Evolutionary conservation across 805 yeast species (phyloP), one percentile per base, ranked within the genome.

Genomic region (Suhomyces sp.): DNA sequence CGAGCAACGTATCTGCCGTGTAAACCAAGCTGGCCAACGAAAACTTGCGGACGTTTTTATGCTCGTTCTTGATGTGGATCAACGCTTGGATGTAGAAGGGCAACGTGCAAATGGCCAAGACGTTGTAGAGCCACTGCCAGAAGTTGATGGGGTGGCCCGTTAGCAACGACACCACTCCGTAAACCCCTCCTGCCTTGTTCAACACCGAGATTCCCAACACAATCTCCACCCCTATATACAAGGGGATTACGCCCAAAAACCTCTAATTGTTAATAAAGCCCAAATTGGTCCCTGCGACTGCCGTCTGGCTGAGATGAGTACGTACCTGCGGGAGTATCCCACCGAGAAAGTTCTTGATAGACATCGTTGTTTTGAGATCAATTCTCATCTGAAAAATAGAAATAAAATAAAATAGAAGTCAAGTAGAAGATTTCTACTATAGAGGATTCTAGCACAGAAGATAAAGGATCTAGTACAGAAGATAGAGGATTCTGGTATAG

Each of bases 131-230:
- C 94, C 97, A 88, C 65, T 93, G 97, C 72, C 88, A 73, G 55
- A 85, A 81, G 54, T 84, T 85, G 51, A 92, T 77, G 2, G 94
- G 94, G 64, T 92, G 97, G 1, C 97, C 94, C 0, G 97, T 92
- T 63, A 93, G 80, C 24, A 93, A 68, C 0, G 97, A 91, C 22
- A 91, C 73, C 35, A 93, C 74, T 27, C 97, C 99, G 68, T 87
- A 93, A 19, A 85, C 76, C 8, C 98, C 97, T 54, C 96, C 85
- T 59, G 92, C 89, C 66, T 92, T 92, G 73, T 93, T 93, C 57
- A 92, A 77, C 36, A 91, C 80, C 13, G 92, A 87, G 36, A 88
- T 76, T 1, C 89, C 86, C 5, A 91, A 76, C 19, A 87, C 82
- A 1, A 90, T 67, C 67, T 93, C 98, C 23, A 91, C 96, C 12